Evolutionary conservation across 805 yeast species (phyloP).

Genomic region (Candida taoyuanica): DNA sequence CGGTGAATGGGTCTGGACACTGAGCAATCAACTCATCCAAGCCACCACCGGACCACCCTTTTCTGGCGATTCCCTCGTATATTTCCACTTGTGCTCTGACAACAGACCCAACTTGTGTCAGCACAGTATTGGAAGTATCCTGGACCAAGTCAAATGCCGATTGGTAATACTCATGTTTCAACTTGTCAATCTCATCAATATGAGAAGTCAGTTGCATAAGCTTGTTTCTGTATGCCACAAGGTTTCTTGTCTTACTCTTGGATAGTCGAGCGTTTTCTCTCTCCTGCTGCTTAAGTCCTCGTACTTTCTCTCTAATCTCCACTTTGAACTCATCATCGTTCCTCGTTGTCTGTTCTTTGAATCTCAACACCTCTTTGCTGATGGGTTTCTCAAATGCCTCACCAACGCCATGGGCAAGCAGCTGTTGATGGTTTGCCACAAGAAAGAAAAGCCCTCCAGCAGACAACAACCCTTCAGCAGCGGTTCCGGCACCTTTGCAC

Average conservation of each 20-base stretch:
- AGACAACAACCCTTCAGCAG: constrained; percentile 59
- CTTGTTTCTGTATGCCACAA: constrained; percentile 63
- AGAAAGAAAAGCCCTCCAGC: constrained; percentile 77
- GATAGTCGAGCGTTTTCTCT: constrained; percentile 54
- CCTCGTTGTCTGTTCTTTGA: constrained; percentile 38
- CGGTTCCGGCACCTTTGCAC: constrained; percentile 54
- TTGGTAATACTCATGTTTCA: constrained; percentile 72
- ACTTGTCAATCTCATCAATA: constrained; percentile 70
- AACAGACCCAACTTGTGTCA: constrained; percentile 54
- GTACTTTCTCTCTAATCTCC: constrained; percentile 48
- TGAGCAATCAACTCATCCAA: constrained; percentile 60
- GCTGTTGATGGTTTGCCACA: constrained; percentile 71
- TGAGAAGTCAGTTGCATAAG: constrained; percentile 64
- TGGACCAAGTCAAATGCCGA: constrained; percentile 59
- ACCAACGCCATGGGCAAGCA: constrained; percentile 55
- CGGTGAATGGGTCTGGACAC: constrained; percentile 61
- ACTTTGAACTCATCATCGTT: constrained; percentile 52
- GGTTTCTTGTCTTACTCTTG: constrained; percentile 55
- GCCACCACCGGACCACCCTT: constrained; percentile 88
- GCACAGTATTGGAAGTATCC: constrained; percentile 50
- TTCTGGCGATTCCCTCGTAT: constrained; percentile 73
- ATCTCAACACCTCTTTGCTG: constrained; percentile 37
- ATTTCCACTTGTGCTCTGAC: constrained; percentile 79
- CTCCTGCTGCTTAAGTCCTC: constrained; percentile 54
- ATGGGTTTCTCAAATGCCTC: constrained; percentile 55